Percentiles rank a stretch among this genome's conserved stretches.
These are phyloP conservation scores for Pseudevernia furfuracea DNA, from an alignment of 495 filamentous ascomycete species.

Conservation along the genomic window DNA sequence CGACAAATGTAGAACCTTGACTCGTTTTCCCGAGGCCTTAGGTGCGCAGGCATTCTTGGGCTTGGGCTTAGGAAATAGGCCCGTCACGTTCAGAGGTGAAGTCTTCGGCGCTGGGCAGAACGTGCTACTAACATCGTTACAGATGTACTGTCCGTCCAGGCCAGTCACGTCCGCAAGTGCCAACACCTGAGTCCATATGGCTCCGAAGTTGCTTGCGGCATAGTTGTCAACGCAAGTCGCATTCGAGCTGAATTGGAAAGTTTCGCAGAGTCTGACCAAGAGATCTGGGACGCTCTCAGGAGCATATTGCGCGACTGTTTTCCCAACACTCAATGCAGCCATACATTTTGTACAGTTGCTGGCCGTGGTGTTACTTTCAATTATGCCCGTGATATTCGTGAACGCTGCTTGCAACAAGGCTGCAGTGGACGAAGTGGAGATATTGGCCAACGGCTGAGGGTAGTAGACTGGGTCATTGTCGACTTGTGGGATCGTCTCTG, in stretches of 20 bases:
- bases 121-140: constrained; percentile 39
- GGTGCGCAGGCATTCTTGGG: constrained; percentile 39
- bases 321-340: constrained; percentile 42
- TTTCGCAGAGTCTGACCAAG: constrained; percentile 44
- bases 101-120: constrained; percentile 44
- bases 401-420: constrained; percentile 36
- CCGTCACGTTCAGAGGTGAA: constrained; percentile 36
- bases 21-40: constrained; percentile 41
- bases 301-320: constrained; percentile 42
- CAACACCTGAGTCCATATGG: constrained; percentile 52
- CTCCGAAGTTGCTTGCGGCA: constrained; percentile 41
- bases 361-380: constrained; percentile 33
- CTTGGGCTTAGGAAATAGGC: constrained; percentile 50
- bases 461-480: constrained; percentile 46
- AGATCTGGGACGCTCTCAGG: constrained; percentile 43
- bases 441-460: constrained; percentile 37
- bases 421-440: constrained; percentile 35
- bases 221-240: constrained; percentile 41
- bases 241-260: constrained; percentile 37
- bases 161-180: constrained; percentile 47
- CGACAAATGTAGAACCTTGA: constrained; percentile 54
- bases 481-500: constrained; percentile 41
- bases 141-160: constrained; percentile 52
- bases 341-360: constrained; percentile 48
- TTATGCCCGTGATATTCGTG: constrained; percentile 39